A percentile compares a stretch with the other conserved stretches of the same genome.
phyloP scores from a whole-genome alignment of 352 stramenopile genomes.

The Pythium sp. region DNA sequence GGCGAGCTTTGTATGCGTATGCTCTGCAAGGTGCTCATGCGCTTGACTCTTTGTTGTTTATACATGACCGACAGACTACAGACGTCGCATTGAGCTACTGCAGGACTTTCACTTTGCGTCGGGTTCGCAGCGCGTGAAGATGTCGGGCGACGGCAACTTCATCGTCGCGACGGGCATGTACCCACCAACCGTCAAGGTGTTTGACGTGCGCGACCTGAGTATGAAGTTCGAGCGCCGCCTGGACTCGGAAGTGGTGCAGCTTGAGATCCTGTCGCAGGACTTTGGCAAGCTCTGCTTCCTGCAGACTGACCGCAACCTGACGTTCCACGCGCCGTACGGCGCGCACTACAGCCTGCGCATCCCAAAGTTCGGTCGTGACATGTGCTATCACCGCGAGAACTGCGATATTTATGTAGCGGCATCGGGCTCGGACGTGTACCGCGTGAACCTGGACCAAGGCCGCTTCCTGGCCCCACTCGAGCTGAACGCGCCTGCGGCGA shows the following conservation, averaged over 20 bases:
- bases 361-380: conserved; percentile 96
- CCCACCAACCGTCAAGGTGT: conserved; percentile 95
- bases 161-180: conserved; percentile 97
- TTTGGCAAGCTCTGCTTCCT: conserved; percentile 99
- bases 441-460: conserved; percentile 98
- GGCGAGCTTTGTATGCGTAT: background rate
- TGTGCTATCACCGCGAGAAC: conserved; percentile 95
- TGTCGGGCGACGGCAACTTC: conserved; percentile 95
- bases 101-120: conserved; percentile 99
- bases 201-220: conserved; percentile 93
- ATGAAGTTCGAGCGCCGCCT: conserved; percentile 99
- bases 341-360: conserved; percentile 95
- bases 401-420: conserved; percentile 96
- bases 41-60: conserved; percentile 17
- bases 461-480: conserved; percentile 91
- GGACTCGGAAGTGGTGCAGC: conserved; percentile 95
- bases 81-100: conserved; percentile 96
- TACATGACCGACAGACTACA: conserved; percentile 48
- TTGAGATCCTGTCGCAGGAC: conserved; percentile 93
- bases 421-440: conserved; percentile 90
- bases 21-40: conserved; percentile 23
- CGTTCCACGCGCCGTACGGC: conserved; percentile 98
- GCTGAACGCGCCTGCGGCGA: conserved; percentile 67
- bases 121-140: conserved; percentile 91
- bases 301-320: conserved; percentile 93